Percentiles rank a stretch among this genome's conserved stretches.
Evolutionary conservation across 371 early-diverging fungal genomes (phyloP).

Genomic region (Mortierella sp.): DNA sequence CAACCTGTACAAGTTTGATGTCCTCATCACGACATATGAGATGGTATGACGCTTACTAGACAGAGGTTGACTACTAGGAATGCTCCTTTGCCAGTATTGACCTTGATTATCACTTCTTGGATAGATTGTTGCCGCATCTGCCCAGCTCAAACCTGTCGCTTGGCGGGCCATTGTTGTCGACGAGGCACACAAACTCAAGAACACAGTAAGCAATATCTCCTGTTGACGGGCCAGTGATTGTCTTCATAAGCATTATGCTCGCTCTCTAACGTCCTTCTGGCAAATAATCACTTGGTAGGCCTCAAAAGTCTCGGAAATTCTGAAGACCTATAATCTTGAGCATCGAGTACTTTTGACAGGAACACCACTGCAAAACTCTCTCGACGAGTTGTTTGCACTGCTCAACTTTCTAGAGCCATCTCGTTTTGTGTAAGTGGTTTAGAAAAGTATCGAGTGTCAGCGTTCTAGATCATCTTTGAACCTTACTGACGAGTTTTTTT

Average conservation of each 20-base stretch:
- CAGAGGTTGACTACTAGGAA: slow-evolving; percentile 18
- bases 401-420: slow-evolving; percentile 93
- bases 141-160: slow-evolving; percentile 79
- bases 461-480: too few species aligned
- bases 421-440: slow-evolving; percentile 64
- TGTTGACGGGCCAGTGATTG: not conserved
- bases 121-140: slow-evolving; percentile 67
- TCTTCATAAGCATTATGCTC: too few species aligned
- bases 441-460: not conserved
- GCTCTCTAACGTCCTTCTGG: not conserved
- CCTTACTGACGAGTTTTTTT: not conserved
- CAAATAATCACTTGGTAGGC: slow-evolving; percentile 29
- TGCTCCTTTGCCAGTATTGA: not conserved
- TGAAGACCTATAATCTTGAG: slow-evolving; percentile 75
- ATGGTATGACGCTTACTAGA: slow-evolving; percentile 62
- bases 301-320: slow-evolving; percentile 74
- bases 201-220: slow-evolving; percentile 59
- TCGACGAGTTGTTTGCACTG: slow-evolving; percentile 93
- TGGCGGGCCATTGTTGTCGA: slow-evolving; percentile 93
- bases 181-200: slow-evolving; percentile 97
- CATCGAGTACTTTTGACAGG: slow-evolving; percentile 85
- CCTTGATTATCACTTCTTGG: not conserved
- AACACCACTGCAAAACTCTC: slow-evolving; percentile 95
- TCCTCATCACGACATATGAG: slow-evolving; percentile 88
- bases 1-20: slow-evolving; percentile 79